phyloP scores from a whole-genome alignment of 192 early-diverging fungal genomes.

The Gigaspora rosea region DNA sequence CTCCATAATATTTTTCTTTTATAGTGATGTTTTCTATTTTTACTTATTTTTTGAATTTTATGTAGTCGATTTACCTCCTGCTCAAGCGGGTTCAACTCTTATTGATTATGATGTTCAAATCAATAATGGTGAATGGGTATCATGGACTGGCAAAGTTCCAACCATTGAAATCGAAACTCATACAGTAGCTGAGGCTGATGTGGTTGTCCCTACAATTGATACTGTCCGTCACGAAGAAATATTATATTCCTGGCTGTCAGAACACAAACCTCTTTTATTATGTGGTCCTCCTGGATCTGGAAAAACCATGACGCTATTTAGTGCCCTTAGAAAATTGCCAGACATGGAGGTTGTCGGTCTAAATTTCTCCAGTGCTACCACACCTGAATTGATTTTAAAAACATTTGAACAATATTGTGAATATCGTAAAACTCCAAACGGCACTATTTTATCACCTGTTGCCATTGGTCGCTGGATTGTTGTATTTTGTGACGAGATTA shows the following conservation, averaged over 20 bases:
- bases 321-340: constrained; percentile 89
- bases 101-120: constrained; percentile 92
- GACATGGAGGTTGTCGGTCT: constrained; percentile 98
- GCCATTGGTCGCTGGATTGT: constrained; percentile 93
- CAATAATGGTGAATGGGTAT: constrained; percentile 81
- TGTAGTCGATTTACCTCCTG: constrained; percentile 68
- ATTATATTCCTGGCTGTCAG: constrained; percentile 92
- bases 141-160: constrained; percentile 90
- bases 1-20: too few relatives aligned
- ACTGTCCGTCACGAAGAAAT: constrained; percentile 97
- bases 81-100: constrained; percentile 51
- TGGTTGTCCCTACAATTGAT: constrained; percentile 97
- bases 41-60: too few relatives aligned
- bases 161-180: constrained; percentile 94
- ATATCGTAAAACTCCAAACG: constrained; percentile 92
- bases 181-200: constrained; percentile 84
- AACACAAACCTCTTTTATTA: constrained; percentile 91
- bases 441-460: constrained; percentile 82
- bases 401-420: constrained; percentile 99
- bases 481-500: constrained; percentile 99
- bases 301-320: constrained; percentile 99
- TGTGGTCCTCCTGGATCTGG: constrained; percentile 99
- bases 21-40: too few relatives aligned
- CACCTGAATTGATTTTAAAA: constrained; percentile 91
- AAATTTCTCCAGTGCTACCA: constrained; percentile 98